Conservation (phyloP, 768 basidiomycete species). For the Leccinum broughii region DNA sequence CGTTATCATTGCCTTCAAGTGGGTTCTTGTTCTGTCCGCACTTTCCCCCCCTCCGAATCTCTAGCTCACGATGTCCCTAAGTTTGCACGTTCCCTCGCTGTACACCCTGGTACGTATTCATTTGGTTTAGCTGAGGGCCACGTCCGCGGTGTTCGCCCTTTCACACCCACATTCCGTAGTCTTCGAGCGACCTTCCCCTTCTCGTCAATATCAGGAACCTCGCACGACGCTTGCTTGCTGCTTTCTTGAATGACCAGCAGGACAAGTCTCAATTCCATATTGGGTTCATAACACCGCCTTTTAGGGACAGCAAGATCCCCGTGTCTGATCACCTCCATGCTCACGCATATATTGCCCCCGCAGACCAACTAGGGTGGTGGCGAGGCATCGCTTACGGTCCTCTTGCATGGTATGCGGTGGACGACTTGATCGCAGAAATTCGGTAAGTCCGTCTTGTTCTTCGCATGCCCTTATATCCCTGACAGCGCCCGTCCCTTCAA, state of each 20-base stretch:
- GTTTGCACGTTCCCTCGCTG: conserved; percentile 77
- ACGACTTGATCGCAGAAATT: conserved; percentile 74
- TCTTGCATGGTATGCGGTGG: conserved; percentile 1
- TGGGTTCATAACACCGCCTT: conserved; percentile 78
- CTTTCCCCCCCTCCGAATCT: conserved; percentile 9
- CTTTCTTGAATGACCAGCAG: neutral
- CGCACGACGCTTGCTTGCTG: conserved; percentile 1
- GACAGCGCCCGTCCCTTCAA: conserved; percentile 1
- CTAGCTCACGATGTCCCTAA: conserved; percentile 28
- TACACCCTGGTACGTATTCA: conserved; percentile 53
- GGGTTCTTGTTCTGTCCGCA: conserved; percentile 25
- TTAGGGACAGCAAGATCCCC: conserved; percentile 75
- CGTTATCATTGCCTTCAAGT: conserved; percentile 90
- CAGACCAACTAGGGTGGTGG: conserved; percentile 1
- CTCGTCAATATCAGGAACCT: conserved; percentile 1
- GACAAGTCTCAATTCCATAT: neutral
- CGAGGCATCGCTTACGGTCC: conserved; percentile 1
- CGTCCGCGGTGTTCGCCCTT: conserved; percentile 20
- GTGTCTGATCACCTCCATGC: conserved; percentile 78
- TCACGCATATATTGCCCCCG: conserved; percentile 66
- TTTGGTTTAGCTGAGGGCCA: conserved; percentile 26
- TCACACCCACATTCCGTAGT: conserved; percentile 45
- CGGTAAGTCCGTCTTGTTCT: conserved; percentile 45
- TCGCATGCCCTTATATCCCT: conserved; percentile 4
- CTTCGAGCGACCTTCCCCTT: conserved; percentile 1